Conservation (phyloP, 2,329 filamentous ascomycete species). For the Fonsecaea multimorphosa region DNA sequence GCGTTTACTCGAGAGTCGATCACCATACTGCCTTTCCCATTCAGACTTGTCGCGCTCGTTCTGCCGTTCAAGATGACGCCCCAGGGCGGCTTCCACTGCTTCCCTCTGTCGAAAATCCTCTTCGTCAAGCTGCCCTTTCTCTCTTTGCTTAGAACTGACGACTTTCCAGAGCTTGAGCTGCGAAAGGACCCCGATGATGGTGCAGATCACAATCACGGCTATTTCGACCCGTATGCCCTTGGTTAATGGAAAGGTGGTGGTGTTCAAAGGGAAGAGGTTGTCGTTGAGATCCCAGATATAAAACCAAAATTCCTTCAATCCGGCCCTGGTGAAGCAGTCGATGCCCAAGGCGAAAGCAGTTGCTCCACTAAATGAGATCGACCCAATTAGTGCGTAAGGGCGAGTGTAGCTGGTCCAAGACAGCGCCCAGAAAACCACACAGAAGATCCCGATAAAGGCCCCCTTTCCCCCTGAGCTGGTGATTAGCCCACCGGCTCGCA, state of each 20-base stretch:
- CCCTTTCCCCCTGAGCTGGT: constrained; percentile 66
- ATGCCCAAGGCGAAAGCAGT: constrained; percentile 82
- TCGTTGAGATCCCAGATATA: constrained; percentile 87
- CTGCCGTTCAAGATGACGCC: constrained; percentile 61
- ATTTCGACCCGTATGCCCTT: constrained; percentile 85
- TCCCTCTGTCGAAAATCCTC: constrained; percentile 63
- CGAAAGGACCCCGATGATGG: constrained; percentile 76
- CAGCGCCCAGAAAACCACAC: constrained; percentile 69
- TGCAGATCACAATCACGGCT: constrained; percentile 76
- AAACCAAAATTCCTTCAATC: constrained; percentile 93
- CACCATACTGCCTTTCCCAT: constrained; percentile 81
- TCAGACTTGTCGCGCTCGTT: constrained; percentile 54
- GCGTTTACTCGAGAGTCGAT: constrained; percentile 54
- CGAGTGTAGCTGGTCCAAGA: constrained; percentile 81
- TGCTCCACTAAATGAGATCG: constrained; percentile 80
- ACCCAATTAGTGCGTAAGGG: constrained; percentile 75
- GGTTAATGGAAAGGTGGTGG: constrained; percentile 81
- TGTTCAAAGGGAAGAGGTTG: constrained; percentile 76
- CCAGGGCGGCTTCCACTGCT: constrained; percentile 72
- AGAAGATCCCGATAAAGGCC: constrained; percentile 77
- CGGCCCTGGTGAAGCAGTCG: constrained; percentile 88
- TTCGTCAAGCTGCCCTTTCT: constrained; percentile 54
- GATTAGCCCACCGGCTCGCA: constrained; percentile 78
- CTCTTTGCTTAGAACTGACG: constrained; percentile 62
- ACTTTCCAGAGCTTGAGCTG: constrained; percentile 87